Percentiles rank a stretch among this genome's conserved stretches.
phyloP scores from a whole-genome alignment of 2,329 filamentous ascomycete genomes.

The Fusarium torulosum region DNA sequence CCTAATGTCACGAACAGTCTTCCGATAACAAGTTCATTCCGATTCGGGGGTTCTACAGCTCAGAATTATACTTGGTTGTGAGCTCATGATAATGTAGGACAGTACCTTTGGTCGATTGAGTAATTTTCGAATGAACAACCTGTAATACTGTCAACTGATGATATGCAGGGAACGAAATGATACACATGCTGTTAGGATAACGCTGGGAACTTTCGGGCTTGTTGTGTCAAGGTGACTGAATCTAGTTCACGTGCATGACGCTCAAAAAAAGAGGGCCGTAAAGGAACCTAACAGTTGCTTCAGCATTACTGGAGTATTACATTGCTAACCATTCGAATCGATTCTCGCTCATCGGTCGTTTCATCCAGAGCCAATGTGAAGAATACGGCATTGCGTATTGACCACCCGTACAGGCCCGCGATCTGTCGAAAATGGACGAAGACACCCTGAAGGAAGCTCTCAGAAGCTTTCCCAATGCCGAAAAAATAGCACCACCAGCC shows the following conservation, averaged over 20 bases:
- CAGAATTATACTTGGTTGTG: too few relatives aligned
- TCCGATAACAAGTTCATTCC: too few relatives aligned
- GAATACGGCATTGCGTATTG: not conserved
- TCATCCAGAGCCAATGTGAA: slow-evolving; percentile 25
- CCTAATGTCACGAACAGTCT: too few relatives aligned
- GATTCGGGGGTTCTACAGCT: too few relatives aligned
- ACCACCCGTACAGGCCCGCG: slow-evolving; percentile 15
- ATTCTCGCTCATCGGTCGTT: slow-evolving; percentile 3
- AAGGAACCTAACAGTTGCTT: not conserved
- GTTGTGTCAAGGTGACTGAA: not conserved
- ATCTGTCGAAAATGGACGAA: slow-evolving; percentile 33
- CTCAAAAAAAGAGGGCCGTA: slow-evolving; percentile 35
- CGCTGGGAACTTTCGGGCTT: too few relatives aligned
- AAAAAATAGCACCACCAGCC: slow-evolving; percentile 51
- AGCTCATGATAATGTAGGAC: too few relatives aligned
- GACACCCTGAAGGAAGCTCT: slow-evolving; percentile 34
- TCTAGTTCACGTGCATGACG: slow-evolving; percentile 33
- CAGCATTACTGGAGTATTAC: slow-evolving; percentile 6
- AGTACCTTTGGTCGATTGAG: too few relatives aligned
- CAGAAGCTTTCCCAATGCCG: slow-evolving; percentile 42
- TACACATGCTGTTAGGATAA: not conserved
- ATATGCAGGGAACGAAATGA: too few relatives aligned
- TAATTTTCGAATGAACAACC: too few relatives aligned
- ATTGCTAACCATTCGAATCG: not conserved
- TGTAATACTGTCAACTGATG: too few relatives aligned